Base-by-base conservation (phyloP, 2,329 filamentous ascomycete genomes). In the Sordariomycetes sp. region DNA sequence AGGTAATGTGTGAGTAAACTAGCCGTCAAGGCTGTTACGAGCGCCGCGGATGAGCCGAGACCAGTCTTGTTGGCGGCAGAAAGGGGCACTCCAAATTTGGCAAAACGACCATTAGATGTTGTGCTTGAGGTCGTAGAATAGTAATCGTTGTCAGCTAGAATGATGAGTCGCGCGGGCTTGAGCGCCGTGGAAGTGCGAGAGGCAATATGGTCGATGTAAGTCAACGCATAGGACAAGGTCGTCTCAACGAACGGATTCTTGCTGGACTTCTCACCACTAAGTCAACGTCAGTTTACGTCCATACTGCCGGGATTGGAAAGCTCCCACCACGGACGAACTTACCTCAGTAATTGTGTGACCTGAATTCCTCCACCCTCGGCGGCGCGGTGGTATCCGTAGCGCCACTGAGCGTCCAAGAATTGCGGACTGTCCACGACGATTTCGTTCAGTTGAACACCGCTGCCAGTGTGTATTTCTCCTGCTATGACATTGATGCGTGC, bases 101-200 rank as follows among this genome's bases (percentile, higher is more conserved):
- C 72, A 63, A 96, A 96, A 41, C 77, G 76, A 12, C 48, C 58
- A 38, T 44, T 48, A 51, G 41, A 33, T 15, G 39, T 33, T 21
- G 30, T n/a, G 25, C 15, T 9, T 15, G 21, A 12, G 14, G 5
- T 15, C 37, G 57, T 77, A 5, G 92, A 95, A 66, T 96, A 98
- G 71, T 98, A 98, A 64, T 93, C 86, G 51, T 92, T 88, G 61
- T 95, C 87, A 39, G 92, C 90, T 23, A 96, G 74, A 54, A 98
- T 90, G 40, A 84, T 87, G 55, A 96, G 75, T 11, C 76, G 76
- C 20, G 82, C 63, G 4, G 87, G 75, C 11, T 70, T 70, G 50
- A 92, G 77, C 51, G 60, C 72, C 45, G 30, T 76, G 21, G 81
- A 63, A 4, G 86, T 75, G 11, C 71, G 69, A 50, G 92, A 77